Evolutionary conservation across 2,329 filamentous ascomycete species (phyloP), one percentile per base, ranked within the genome.

Genomic region (Penicillium sp.): DNA sequence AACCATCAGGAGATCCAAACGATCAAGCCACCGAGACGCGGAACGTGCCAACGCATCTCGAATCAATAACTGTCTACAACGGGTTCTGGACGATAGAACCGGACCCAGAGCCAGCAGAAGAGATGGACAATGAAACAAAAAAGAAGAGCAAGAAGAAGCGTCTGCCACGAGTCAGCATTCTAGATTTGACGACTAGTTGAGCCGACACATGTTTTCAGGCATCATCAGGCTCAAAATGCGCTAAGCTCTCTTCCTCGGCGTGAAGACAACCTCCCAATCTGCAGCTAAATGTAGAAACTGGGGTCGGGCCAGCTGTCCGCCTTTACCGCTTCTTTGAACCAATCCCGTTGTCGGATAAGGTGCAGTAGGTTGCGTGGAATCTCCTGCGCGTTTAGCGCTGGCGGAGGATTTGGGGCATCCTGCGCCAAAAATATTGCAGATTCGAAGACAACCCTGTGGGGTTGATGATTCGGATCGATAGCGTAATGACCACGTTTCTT

Each of bases 111-210:
- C 53, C 60, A 31, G 47, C 51, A 23, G 50, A 56, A 55, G 48
- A 61, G 23, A 46, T 26, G 21, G 52, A 30, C 3, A 41, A 55
- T n/a, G n/a, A 48, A 5, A 56, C 49, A 58, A 53, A 44, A 52
- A 57, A 60, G 21, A 48, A 57, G 63, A 48, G 49, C 30, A 69
- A 70, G 35, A 73, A 71, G 62, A 75, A 77, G 61, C 65, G 72
- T 13, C 62, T 76, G 26, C 53, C 71, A 26, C 74, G 75, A 35
- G 74, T 76, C 19, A 76, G 75, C 65, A 69, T 77, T 35, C 17
- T 77, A 51, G 75, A 77, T 61, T 62, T 77, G 64, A 70, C 54
- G 9, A 41, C 35, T 15, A 15, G 35, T 41, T 41, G 35, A 41
- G 11, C 35, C 35, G 15, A 41, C 35, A 41, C 11, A 8, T 41